A percentile compares a stretch with the other conserved stretches of the same genome.
Conservation (phyloP, 352 stramenopile species). For the Phytophthora uliginosa region DNA sequence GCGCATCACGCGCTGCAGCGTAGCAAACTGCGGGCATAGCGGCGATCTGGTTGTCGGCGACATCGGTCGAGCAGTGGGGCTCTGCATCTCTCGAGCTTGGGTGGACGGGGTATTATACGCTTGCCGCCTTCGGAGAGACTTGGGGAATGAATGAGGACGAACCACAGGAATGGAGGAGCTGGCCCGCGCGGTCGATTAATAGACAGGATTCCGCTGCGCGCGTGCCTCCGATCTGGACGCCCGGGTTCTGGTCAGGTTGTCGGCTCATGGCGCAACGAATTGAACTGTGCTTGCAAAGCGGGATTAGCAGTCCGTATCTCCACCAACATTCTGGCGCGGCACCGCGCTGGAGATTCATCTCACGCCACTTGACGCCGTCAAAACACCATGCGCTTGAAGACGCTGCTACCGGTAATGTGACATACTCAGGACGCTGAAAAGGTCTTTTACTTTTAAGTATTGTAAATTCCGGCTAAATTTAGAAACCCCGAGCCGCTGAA, state of each 20-base stretch:
- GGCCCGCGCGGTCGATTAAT: constrained; percentile 17
- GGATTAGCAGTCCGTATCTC: constrained; percentile 28
- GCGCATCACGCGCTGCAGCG: constrained; percentile 17
- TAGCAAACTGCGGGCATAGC: constrained; percentile 15
- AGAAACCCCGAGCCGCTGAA: too few relatives aligned
- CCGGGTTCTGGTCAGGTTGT: constrained; percentile 19
- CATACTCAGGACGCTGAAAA: too few relatives aligned
- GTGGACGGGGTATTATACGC: background rate
- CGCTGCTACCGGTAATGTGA: too few relatives aligned
- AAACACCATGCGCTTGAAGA: too few relatives aligned
- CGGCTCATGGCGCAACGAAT: constrained; percentile 11
- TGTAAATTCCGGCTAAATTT: too few relatives aligned
- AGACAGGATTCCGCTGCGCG: background rate
- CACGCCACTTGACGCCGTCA: background rate
- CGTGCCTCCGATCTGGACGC: constrained; percentile 26
- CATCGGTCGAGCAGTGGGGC: constrained; percentile 13
- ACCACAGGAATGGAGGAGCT: constrained; percentile 18
- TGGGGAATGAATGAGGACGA: constrained; percentile 5
- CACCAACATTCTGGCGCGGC: constrained; percentile 24
- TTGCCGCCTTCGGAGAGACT: constrained; percentile 12
- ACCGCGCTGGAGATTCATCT: background rate
- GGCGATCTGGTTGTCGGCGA: constrained; percentile 12
- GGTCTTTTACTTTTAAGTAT: too few relatives aligned
- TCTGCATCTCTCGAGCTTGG: constrained; percentile 25
- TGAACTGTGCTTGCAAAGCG: constrained; percentile 15